These are phyloP conservation scores for Acanthamoeba healyi DNA, from an alignment of 208 protist genomes.

Conservation along the genomic window DNA sequence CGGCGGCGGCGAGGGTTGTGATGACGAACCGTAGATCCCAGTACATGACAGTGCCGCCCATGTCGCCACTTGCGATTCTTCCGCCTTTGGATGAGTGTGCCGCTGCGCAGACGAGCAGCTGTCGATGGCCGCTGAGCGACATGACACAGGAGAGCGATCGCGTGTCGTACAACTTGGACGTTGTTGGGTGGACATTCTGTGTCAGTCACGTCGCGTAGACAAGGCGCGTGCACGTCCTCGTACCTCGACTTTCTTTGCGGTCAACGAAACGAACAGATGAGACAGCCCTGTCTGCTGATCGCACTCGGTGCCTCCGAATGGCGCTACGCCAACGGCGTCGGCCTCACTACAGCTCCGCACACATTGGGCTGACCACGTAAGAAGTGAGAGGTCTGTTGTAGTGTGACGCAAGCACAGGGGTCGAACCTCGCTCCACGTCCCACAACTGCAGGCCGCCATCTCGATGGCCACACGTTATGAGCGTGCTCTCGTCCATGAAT, in stretches of 20 bases:
- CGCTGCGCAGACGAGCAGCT: background rate
- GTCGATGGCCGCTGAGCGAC: constrained; percentile 1
- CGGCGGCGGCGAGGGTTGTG: background rate
- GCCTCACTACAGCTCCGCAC: background rate
- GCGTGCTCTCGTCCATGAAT: background rate
- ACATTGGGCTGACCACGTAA: background rate
- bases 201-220: background rate
- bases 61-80: constrained; percentile 15
- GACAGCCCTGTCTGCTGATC: background rate
- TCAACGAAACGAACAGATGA: background rate
- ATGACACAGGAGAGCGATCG: background rate
- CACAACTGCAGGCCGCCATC: constrained; percentile 8
- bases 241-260: constrained; percentile 1
- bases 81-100: background rate
- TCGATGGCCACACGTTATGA: background rate
- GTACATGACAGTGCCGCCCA: constrained; percentile 20
- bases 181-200: background rate
- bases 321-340: background rate
- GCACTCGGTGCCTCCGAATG: background rate
- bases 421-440: background rate
- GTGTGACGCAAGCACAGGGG: too few relatives aligned
- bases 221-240: background rate
- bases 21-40: background rate
- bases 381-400: too few relatives aligned
- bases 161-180: background rate